Percentiles rank a stretch among this genome's conserved stretches.
These are phyloP conservation scores for Huntiella savannae DNA, from an alignment of 2,329 filamentous ascomycete species.

Conservation along the genomic window DNA sequence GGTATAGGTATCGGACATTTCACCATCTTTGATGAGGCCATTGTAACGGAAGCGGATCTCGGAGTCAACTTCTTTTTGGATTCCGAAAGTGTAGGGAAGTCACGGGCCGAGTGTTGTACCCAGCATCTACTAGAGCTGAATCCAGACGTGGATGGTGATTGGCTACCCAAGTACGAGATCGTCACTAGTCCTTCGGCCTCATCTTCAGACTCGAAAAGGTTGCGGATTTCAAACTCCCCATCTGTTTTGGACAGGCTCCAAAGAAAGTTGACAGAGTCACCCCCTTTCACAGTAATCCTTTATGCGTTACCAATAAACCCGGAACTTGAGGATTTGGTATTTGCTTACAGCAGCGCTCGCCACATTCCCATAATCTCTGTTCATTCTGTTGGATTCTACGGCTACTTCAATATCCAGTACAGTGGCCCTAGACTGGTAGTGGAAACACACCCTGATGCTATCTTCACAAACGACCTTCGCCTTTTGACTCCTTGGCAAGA, in stretches of 20 bases:
- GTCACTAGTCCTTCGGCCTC: slow-evolving; percentile 12
- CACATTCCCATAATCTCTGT: slow-evolving; percentile 61
- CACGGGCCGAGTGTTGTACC: slow-evolving; percentile 59
- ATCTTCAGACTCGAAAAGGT: slow-evolving; percentile 13
- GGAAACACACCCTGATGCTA: slow-evolving; percentile 83
- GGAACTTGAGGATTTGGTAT: slow-evolving; percentile 25
- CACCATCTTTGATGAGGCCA: slow-evolving; percentile 66
- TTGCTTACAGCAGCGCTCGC: slow-evolving; percentile 30
- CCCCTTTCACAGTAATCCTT: slow-evolving; percentile 33
- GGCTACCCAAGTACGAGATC: slow-evolving; percentile 27
- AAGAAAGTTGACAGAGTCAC: slow-evolving; percentile 23
- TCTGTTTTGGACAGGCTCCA: slow-evolving; percentile 16
- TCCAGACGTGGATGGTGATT: slow-evolving; percentile 70
- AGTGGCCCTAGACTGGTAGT: slow-evolving; percentile 76
- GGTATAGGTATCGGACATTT: slow-evolving; percentile 65
- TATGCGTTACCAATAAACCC: slow-evolving; percentile 31
- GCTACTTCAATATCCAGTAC: slow-evolving; percentile 64
- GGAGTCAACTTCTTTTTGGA: slow-evolving; percentile 97
- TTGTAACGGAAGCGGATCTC: slow-evolving; percentile 64
- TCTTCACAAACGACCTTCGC: slow-evolving; percentile 67
- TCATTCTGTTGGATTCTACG: slow-evolving; percentile 83
- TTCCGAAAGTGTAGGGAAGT: slow-evolving; percentile 53
- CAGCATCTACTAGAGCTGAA: slow-evolving; percentile 73
- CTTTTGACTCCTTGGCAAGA: slow-evolving; percentile 75
- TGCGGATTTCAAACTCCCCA: slow-evolving; percentile 8